These are phyloP conservation scores for Manihot esculenta DNA, from an alignment of 441 rosid species.

Conservation along the genomic window DNA sequence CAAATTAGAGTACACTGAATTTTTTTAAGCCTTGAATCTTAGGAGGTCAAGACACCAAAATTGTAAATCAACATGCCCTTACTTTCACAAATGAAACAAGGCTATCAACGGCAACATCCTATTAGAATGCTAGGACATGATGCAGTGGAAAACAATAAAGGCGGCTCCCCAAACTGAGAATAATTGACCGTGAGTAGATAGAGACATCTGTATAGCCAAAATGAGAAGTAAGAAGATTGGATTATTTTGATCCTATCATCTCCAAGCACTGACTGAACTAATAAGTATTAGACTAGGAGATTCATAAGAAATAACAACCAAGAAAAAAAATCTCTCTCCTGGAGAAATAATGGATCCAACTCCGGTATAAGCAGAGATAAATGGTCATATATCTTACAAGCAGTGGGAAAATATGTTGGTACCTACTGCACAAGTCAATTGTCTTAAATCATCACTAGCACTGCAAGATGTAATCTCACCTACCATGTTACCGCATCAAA, in stretches of 20 bases:
- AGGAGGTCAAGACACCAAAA: constrained; percentile 16
- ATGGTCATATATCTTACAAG: neutral
- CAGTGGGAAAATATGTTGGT: neutral
- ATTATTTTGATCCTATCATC: constrained; percentile 18
- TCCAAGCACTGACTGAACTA: constrained; percentile 19
- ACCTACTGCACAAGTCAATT: neutral
- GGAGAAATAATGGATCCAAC: constrained; percentile 5
- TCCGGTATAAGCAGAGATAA: neutral
- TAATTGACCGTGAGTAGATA: constrained; percentile 14
- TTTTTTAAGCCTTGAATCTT: constrained; percentile 15
- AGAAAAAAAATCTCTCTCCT: neutral
- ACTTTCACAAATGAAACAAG: constrained; percentile 11
- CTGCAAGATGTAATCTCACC: constrained; percentile 9
- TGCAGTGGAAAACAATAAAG: neutral
- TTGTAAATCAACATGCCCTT: neutral
- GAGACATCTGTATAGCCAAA: constrained; percentile 16
- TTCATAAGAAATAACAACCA: constrained; percentile 14
- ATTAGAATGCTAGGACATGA: neutral
- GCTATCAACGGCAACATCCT: neutral
- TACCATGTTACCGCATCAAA: constrained; percentile 1
- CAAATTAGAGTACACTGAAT: constrained; percentile 10
- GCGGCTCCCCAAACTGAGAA: constrained; percentile 5
- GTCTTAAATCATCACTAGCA: neutral
- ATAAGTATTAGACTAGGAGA: constrained; percentile 6
- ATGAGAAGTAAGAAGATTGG: neutral